Conservation (phyloP, 257 asterid genomes). For the Solanum gandarillasii region DNA sequence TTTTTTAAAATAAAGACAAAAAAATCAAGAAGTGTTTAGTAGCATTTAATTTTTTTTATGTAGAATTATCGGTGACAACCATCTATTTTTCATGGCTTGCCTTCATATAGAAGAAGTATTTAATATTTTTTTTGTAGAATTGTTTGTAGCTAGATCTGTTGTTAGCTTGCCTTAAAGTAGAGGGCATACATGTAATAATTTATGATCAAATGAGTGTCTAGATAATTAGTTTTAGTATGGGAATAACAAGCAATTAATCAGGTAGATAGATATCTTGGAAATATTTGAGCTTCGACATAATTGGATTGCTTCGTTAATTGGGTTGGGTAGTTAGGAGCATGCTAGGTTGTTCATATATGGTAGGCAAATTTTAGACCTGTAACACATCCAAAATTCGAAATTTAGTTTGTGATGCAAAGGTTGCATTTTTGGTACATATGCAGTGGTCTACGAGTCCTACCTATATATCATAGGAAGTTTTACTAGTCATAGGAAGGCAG, state of each 20-base stretch:
- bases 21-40: background rate
- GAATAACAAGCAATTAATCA: too few species aligned
- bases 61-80: background rate
- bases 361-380: background rate
- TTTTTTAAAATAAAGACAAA: too few species aligned
- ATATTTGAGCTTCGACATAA: background rate
- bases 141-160: background rate
- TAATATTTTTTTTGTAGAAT: background rate
- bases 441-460: background rate
- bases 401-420: background rate
- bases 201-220: background rate
- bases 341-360: background rate
- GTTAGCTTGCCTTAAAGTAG: background rate
- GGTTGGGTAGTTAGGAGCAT: background rate
- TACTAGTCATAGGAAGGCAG: background rate
- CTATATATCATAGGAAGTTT: too few species aligned
- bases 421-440: too few species aligned
- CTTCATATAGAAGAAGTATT: background rate
- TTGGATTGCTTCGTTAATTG: background rate
- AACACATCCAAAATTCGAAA: too few species aligned
- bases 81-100: background rate
- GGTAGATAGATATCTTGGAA: background rate
- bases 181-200: background rate
- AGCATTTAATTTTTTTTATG: background rate
- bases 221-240: background rate